Evolutionary conservation across 345 rosid species (phyloP).

Genomic region (Acer negundo): DNA sequence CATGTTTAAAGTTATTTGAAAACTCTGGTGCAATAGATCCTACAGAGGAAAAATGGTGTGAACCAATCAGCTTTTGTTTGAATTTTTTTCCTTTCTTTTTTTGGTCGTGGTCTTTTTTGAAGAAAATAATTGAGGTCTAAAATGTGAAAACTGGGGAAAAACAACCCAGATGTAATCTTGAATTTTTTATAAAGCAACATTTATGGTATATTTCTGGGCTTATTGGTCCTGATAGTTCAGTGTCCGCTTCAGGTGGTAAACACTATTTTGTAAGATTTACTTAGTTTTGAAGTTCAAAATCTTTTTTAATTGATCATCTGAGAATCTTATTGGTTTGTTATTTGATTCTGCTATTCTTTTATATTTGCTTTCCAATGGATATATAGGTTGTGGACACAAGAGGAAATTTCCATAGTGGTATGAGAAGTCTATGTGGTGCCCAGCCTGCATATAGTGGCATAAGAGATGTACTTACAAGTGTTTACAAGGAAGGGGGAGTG

Average conservation of each 20-base stretch:
- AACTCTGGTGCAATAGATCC: too few relatives aligned
- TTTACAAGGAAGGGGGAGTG: constrained; percentile 81
- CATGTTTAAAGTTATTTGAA: too few relatives aligned
- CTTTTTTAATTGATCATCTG: background rate
- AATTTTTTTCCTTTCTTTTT: too few relatives aligned
- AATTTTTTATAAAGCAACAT: background rate
- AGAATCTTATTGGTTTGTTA: background rate
- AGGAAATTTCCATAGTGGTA: constrained; percentile 38
- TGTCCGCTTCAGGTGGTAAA: background rate
- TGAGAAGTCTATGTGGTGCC: constrained; percentile 37
- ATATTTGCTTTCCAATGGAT: constrained; percentile 22
- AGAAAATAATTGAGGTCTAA: background rate
- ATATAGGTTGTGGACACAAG: constrained; percentile 56
- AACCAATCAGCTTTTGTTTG: too few relatives aligned
- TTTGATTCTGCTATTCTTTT: constrained; percentile 8
- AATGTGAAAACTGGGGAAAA: background rate
- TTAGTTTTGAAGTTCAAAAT: background rate
- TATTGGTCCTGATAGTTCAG: background rate
- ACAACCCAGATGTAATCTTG: background rate
- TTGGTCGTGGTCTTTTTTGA: background rate
- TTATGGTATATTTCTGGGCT: background rate
- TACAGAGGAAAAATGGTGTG: too few relatives aligned
- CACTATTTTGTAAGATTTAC: background rate
- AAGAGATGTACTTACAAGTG: constrained; percentile 67
- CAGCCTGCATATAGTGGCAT: constrained; percentile 73